Base-by-base conservation (phyloP, 2,329 filamentous ascomycete species). In the Bretziella fagacearum region DNA sequence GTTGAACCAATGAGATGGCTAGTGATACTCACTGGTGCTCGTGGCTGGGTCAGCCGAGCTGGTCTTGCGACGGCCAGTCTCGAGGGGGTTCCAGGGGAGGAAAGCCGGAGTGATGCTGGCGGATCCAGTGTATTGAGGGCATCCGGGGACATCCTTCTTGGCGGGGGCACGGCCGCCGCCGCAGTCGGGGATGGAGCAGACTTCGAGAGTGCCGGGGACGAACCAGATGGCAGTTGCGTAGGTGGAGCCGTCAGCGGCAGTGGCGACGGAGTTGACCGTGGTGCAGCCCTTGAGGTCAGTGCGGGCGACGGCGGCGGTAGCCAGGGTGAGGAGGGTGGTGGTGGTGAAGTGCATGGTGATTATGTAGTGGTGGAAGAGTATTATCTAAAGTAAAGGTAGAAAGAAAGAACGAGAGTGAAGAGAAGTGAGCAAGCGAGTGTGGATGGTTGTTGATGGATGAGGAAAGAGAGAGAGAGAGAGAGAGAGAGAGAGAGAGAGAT, bases 111-210 rank as follows among this genome's bases (percentile, higher is more conserved):
- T 64, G 59, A 74, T 72, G 10, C 67, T 69, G 13, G 62, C 69
- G 22, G 72, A 74, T 52, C 74, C 75, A 2, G 57, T 55, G 63
- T 79, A 79, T 3, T 48, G 55, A 2, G 60, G 56, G 56, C 78
- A 82, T 2, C 77, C 77, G 1, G 77, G 77, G 18, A 76, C 70
- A 22, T 67, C 70, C 64, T 75, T 80, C 13, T 33, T 33, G 51
- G 74, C 71, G 2, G 77, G 74, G 6, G 76, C 78, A 39, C 71
- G 67, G 47, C 77, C 78, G 53, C 78, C 78, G 49, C 78, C 77
- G 60, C 78, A 81, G 68, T 81, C 77, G 54, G 77, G 66, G 52
- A 73, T 56, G 8, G 65, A 64, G 67, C 78, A 81, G 57, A 81
- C 64, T 63, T 81, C 76, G 57, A 76, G 74, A 15, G 70, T 74